A percentile compares a stretch with the other conserved stretches of the same genome.
These are phyloP conservation scores for Clavispora asparagi DNA, from an alignment of 805 yeast genomes.

Conservation along the genomic window DNA sequence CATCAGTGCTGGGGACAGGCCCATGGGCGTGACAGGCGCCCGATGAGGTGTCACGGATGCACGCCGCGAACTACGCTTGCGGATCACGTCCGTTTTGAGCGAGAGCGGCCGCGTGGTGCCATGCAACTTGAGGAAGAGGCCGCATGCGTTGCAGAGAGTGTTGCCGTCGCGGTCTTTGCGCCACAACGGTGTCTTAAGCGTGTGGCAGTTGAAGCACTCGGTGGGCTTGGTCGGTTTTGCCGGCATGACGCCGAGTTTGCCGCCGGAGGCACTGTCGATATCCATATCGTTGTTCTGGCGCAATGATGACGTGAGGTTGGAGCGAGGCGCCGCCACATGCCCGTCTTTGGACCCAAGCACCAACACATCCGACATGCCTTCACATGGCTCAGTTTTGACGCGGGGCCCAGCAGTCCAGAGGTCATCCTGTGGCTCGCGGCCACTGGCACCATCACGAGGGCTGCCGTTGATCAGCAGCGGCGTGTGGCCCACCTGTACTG, in stretches of 20 bases:
- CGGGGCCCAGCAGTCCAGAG: not conserved
- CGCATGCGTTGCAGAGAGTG: slow-evolving; percentile 62
- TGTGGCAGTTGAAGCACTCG: slow-evolving; percentile 55
- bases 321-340: slow-evolving; percentile 1
- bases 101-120: slow-evolving; percentile 60
- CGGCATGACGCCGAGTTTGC: not conserved
- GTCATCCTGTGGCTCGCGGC: not conserved
- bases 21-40: not conserved
- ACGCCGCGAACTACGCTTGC: slow-evolving; percentile 47
- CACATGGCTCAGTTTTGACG: slow-evolving; percentile 1
- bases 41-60: slow-evolving; percentile 8
- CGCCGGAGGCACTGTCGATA: not conserved
- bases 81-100: slow-evolving; percentile 52
- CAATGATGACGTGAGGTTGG: slow-evolving; percentile 14
- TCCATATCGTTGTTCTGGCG: slow-evolving; percentile 1
- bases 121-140: slow-evolving; percentile 53
- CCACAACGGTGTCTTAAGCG: slow-evolving; percentile 60
- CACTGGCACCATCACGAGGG: slow-evolving; percentile 1
- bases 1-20: not conserved
- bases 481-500: slow-evolving; percentile 14
- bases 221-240: slow-evolving; percentile 16
- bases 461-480: slow-evolving; percentile 29
- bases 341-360: not conserved
- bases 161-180: slow-evolving; percentile 55
- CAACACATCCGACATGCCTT: not conserved